Base-by-base conservation (phyloP, 768 basidiomycete genomes). In the Leccinum truebloodii region DNA sequence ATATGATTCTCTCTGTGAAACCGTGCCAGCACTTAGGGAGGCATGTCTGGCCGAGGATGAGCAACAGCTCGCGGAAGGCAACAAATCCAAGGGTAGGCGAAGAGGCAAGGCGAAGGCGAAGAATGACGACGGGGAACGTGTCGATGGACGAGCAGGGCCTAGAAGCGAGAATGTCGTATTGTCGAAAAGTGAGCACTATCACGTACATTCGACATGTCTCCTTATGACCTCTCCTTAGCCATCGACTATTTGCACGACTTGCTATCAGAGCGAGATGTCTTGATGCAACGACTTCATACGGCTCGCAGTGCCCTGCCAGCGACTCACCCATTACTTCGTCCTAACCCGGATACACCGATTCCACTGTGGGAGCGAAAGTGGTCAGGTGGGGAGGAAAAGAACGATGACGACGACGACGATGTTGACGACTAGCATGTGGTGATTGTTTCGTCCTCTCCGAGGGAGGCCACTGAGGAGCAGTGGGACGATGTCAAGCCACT, bases 141-240 rank as follows among this genome's bases (percentile, higher is more conserved):
- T 83, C 5, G 94, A 95, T 67, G 94, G 94, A 12, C 79, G 95
- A 28, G 90, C 92, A 0, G 95, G 94, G 1, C 93, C 95, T 7
- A 81, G 90, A 67, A 95, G 94, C 71, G 94, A 96, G 77, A 92
- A 93, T 60, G 84, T 95, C 50, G 94, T 96, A 4, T 74, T 96
- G 41, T 83, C 85, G 41, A 94, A 95, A 75, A 93, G 94, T 95
- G 69, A 67, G 92, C 61, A 1, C 18, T 22, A 3, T 39, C 50
- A 6, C 14, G 22, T 52, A 48, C 28, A 37, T 30, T 58, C 35
- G 54, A 14, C 34, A 46, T 53, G 59, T 58, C 48, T 41, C 18
- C 53, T 62, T 28, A 64, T 59, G 12, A 20, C 20, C 6, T 18
- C 3, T 49, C 39, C 54, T 3, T 64, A 96, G 94, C 94, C 18